Evolutionary conservation across 2,329 filamentous ascomycete genomes (phyloP), one percentile per base, ranked within the genome.

Genomic region (Verticillium longisporum): DNA sequence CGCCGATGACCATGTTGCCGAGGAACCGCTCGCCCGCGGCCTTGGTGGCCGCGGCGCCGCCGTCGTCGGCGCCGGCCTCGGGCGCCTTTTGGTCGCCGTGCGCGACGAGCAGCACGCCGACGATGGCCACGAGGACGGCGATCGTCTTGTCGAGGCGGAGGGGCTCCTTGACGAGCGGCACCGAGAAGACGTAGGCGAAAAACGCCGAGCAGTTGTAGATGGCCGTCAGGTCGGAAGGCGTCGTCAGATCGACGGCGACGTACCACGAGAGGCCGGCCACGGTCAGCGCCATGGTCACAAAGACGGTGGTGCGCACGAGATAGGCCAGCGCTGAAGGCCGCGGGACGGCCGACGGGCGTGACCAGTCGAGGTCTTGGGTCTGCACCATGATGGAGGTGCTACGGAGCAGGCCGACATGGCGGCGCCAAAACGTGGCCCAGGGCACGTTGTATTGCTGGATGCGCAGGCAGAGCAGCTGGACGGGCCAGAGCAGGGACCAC

Each of bases 131-230:
- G 11, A 86, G 81, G 1, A 99, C 95, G 4, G 94, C 91, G 58
- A 96, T 73, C 33, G 92, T 88, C 78, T 99, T 99, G 76, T 91
- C 91, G 41, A 88, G 77, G 26, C 91, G 87, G 13, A 97, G 77
- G 66, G 89, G 91, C 74, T 99, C 95, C 61, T 90, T 87, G 2
- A 99, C 81, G 18, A 99, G 77, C 1, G 93, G 92, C 55, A 99
- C 92, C 55, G 91, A 96, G 72, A 99, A 99, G 13, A 91, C 94
- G 72, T 99, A 99, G 57, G 95, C 95, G 74, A 99, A 99, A 77
- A 99, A 99, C 62, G 95, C 94, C 59, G 91, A 96, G 81, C 95
- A 99, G 77, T 99, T 99, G 83, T 99, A 99, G 68, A 99, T 99
- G 60, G 95, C 95, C 0, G 95, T 99, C 68, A 99, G 77, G 74